phyloP scores from a whole-genome alignment of 306 rosid species.

The Abrus precatorius region DNA sequence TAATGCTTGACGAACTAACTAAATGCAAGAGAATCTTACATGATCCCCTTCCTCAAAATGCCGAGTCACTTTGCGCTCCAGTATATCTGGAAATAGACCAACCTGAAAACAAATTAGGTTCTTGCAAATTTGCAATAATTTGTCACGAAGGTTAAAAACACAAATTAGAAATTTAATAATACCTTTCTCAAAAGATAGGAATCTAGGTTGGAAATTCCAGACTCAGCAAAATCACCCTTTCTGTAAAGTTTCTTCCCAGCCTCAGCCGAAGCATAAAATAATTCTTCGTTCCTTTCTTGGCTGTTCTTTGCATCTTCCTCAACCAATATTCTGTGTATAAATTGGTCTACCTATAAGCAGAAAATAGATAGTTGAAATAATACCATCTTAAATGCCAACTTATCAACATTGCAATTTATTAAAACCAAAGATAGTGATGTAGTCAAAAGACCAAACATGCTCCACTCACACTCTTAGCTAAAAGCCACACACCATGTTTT shows the following conservation, averaged over 20 bases:
- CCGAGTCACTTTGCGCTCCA: constrained; percentile 84
- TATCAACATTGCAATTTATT: constrained; percentile 28
- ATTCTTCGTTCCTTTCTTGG: constrained; percentile 64
- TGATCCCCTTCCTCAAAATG: constrained; percentile 95
- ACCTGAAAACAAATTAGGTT: constrained; percentile 69
- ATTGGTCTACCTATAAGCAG: constrained; percentile 79
- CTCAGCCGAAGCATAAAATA: constrained; percentile 74
- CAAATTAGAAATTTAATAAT: constrained; percentile 34
- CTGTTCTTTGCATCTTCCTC: constrained; percentile 82
- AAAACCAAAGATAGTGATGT: not conserved
- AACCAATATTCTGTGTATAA: constrained; percentile 84
- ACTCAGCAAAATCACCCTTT: constrained; percentile 84
- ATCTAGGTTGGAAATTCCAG: constrained; percentile 71
- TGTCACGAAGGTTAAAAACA: constrained; percentile 21
- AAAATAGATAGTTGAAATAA: constrained; percentile 31
- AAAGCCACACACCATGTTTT: constrained; percentile 91
- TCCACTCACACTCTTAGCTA: constrained; percentile 85
- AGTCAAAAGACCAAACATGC: constrained; percentile 24
- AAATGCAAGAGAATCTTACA: constrained; percentile 57
- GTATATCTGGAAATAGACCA: constrained; percentile 94
- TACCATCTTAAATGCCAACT: constrained; percentile 15
- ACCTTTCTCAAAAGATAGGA: constrained; percentile 81
- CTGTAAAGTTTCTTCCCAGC: constrained; percentile 81
- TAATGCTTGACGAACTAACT: constrained; percentile 23
- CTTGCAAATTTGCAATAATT: constrained; percentile 38